Conservation (phyloP, 148 eudicot species). For the Heliamphora exappendiculata region DNA sequence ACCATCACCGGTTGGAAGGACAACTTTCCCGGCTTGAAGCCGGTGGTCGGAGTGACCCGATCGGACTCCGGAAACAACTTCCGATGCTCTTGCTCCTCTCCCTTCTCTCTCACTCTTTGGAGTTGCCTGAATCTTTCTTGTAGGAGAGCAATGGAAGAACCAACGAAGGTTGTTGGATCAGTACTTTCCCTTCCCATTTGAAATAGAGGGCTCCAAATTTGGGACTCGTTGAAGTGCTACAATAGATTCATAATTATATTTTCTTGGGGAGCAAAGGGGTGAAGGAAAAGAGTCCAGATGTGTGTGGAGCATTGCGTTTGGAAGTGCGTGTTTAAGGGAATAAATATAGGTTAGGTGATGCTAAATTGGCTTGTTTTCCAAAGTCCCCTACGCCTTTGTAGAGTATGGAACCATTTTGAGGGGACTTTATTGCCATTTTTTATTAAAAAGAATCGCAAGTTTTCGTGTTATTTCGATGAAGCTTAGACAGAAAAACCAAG, state of each 20-base stretch:
- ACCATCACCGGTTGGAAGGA: conserved; percentile 2
- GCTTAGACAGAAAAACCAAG: conserved; percentile 1
- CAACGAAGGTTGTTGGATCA: too few species aligned
- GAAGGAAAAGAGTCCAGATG: conserved; percentile 2
- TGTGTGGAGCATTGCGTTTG: conserved; percentile 12
- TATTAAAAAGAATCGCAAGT: too few species aligned
- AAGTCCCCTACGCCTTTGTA: not conserved
- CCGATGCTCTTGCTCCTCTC: conserved; percentile 10
- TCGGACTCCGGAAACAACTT: conserved; percentile 2
- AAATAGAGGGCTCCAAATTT: not conserved
- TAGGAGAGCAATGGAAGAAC: conserved; percentile 5
- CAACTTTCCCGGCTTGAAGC: not conserved
- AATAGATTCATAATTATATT: conserved; percentile 5
- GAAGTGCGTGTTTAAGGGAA: conserved; percentile 15
- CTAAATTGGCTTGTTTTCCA: not conserved
- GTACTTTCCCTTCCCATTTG: not conserved
- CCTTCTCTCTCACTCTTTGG: not conserved
- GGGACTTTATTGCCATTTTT: not conserved
- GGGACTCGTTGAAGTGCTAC: not conserved
- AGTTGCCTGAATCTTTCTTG: conserved; percentile 15
- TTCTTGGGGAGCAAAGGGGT: conserved; percentile 2
- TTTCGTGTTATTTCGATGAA: not conserved
- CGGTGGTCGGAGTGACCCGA: not conserved
- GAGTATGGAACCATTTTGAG: conserved; percentile 1
- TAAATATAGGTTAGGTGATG: conserved; percentile 9